Base-by-base conservation (phyloP, 306 rosid genomes). In the Myrica gale region DNA sequence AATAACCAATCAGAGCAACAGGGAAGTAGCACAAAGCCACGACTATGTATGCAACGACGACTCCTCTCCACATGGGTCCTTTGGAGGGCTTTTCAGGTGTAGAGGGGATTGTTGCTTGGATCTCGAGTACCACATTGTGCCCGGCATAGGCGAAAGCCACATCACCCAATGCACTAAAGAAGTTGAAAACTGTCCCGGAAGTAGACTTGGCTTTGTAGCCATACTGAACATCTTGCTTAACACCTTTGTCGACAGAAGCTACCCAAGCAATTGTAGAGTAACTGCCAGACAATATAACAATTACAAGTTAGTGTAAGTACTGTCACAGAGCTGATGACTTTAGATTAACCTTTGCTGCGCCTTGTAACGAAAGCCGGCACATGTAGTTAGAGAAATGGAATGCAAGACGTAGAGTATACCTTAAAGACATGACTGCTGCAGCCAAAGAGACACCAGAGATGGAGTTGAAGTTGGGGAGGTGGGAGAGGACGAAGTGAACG, bases 71-170 rank as follows among this genome's bases (percentile, higher is more conserved):
- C 98, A 95, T 95, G 2, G 98, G 96, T 67, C 83, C 85, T 81
- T 95, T 95, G 0, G 98, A 95, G 9, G 98, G 98, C 77, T 88
- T 92, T 82, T 88, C 92, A 0, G 97, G 93, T 23, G 96, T 88
- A 1, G 98, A 95, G 8, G 97, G 97, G 16, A 95, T 95, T 11
- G 98, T 95, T 62, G 97, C 98, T 83, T 95, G 98, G 61, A 95
- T 92, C 81, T 95, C 98, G 4, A 92, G 80, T 26, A 95, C 98
- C 45, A 95, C 98, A 52, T 92, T 95, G 87, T 95, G 98, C 21
- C 98, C 98, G 5, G 97, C 98, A 83, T 92, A 92, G 42, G 98
- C 96, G 82, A 90, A 95, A 68, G 96, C 97, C 65, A 95, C 88
- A 23, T 81, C 68, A 2, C 98, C 98, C 68, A 95, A 81, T n/a